A percentile compares a stretch with the other conserved stretches of the same genome.
Conservation (phyloP, 2,329 filamentous ascomycete species). For the Nigrospora osmanthi region DNA sequence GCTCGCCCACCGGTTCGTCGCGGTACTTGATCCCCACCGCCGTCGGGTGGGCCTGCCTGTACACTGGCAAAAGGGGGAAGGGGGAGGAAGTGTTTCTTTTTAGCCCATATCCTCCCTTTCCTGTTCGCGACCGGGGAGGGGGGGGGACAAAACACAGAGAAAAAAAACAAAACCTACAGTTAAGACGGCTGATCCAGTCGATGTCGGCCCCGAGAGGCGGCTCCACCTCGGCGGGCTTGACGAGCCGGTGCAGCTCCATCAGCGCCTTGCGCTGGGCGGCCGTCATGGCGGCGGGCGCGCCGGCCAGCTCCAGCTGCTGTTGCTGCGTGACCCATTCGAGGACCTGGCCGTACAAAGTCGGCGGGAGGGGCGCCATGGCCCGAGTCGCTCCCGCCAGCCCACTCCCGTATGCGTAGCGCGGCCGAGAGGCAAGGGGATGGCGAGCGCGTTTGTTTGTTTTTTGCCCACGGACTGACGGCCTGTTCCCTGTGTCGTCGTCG, state of each 20-base stretch:
- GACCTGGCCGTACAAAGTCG: constrained; percentile 12
- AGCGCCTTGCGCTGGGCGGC: constrained; percentile 31
- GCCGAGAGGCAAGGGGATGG: too few species aligned
- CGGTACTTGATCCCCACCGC: constrained; percentile 9
- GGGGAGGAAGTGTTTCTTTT: too few species aligned
- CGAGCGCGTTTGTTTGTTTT: too few species aligned
- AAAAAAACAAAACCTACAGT: constrained; percentile 17
- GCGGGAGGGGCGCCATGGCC: neutral
- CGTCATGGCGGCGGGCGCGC: constrained; percentile 26
- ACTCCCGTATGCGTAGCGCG: too few species aligned
- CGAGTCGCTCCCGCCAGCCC: too few species aligned
- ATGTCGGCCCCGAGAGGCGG: constrained; percentile 14
- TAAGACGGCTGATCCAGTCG: constrained; percentile 32
- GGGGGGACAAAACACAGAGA: neutral
- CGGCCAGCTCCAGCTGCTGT: constrained; percentile 23
- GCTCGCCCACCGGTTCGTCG: constrained; percentile 8
- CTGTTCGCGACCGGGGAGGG: neutral
- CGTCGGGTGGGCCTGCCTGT: constrained; percentile 5
- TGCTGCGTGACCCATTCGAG: constrained; percentile 21
- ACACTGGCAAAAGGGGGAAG: constrained; percentile 7
- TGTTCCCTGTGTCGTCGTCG: too few species aligned
- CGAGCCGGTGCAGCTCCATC: constrained; percentile 24
- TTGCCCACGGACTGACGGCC: too few species aligned
- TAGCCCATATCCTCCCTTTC: neutral
- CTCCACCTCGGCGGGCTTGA: constrained; percentile 9